Evolutionary conservation across 2,329 filamentous ascomycete species (phyloP).

Genomic region (Phoma sp.): DNA sequence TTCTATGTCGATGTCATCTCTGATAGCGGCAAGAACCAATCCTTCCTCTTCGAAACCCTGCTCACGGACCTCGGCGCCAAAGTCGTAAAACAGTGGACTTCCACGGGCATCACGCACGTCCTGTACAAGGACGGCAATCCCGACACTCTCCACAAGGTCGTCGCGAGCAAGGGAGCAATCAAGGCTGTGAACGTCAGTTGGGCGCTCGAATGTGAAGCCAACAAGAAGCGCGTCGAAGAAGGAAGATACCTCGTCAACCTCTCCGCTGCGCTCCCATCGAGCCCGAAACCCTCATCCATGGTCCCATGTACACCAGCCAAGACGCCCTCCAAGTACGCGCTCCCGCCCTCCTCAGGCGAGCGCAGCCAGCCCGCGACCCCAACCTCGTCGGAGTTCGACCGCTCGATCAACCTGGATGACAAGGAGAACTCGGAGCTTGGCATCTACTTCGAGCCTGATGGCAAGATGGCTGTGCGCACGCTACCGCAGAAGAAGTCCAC

Average conservation of each 20-base stretch:
- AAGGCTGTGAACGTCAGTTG: constrained; percentile 87
- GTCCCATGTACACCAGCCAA: constrained; percentile 40
- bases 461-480: constrained; percentile 54
- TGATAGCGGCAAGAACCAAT: constrained; percentile 65
- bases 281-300: constrained; percentile 26
- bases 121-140: constrained; percentile 88
- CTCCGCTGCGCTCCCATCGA: constrained; percentile 26
- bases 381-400: constrained; percentile 38
- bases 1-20: constrained; percentile 85
- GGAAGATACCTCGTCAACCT: constrained; percentile 41
- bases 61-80: constrained; percentile 81
- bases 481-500: constrained; percentile 33
- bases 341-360: constrained; percentile 29
- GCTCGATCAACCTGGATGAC: constrained; percentile 32
- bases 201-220: constrained; percentile 70
- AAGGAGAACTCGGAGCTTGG: constrained; percentile 48
- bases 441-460: constrained; percentile 49
- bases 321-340: constrained; percentile 38
- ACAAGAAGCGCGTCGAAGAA: constrained; percentile 45
- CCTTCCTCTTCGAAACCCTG: constrained; percentile 75
- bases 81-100: constrained; percentile 72
- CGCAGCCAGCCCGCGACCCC: constrained; percentile 35
- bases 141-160: constrained; percentile 80
- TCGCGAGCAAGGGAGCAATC: constrained; percentile 73
- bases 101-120: constrained; percentile 81